These are phyloP conservation scores for Suhomyces sp. DNA, from an alignment of 805 yeast species.

Conservation along the genomic window DNA sequence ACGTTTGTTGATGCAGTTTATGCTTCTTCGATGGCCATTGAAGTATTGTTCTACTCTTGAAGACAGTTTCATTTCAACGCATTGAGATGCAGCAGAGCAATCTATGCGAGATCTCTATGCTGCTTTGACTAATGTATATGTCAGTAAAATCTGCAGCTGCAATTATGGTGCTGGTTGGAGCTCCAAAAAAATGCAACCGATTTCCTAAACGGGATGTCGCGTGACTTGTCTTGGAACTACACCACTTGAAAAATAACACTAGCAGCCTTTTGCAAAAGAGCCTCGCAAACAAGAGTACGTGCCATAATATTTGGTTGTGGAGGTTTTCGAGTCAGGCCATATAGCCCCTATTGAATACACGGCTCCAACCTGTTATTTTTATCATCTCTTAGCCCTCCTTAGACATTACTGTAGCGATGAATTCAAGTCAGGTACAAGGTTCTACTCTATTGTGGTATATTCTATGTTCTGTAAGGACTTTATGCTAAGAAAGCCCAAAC, in stretches of 20 bases:
- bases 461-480: not conserved
- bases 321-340: not conserved
- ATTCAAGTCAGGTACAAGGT: not conserved
- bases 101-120: not conserved
- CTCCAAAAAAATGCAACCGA: constrained; percentile 1
- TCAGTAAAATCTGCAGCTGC: not conserved
- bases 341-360: not conserved
- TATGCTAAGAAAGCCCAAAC: not conserved
- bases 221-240: not conserved
- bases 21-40: not conserved
- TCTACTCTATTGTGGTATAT: not conserved
- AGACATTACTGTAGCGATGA: not conserved
- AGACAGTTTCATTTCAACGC: not conserved
- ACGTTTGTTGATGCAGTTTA: not conserved
- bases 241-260: not conserved
- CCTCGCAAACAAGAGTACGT: not conserved
- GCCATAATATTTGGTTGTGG: not conserved
- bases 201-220: not conserved
- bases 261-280: not conserved
- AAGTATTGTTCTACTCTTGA: not conserved
- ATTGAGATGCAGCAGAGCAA: not conserved
- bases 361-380: not conserved
- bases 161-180: not conserved
- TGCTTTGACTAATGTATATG: not conserved
- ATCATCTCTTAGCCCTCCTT: not conserved